Conservation (phyloP, 306 rosid species). For the Vigna nakashimae region DNA sequence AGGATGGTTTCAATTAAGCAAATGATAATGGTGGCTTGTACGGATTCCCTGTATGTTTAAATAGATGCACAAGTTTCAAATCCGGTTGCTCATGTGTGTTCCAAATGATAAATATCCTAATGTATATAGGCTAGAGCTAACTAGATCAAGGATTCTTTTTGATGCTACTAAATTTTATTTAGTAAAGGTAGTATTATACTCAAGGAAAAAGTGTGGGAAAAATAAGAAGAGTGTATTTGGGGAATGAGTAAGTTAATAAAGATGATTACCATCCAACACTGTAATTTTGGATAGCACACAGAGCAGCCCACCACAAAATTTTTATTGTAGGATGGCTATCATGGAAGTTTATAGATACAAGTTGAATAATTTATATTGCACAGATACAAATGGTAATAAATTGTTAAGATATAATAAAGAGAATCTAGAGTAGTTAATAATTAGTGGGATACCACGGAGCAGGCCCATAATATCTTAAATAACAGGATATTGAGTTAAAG, state of each 20-base stretch:
- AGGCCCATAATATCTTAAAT: no score
- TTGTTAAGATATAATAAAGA: no score
- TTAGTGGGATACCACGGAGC: no score
- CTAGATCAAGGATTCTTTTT: conserved; percentile 25
- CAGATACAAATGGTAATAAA: not conserved
- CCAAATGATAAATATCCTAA: no score
- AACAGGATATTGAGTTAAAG: no score
- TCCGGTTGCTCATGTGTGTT: no score
- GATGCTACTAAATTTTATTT: conserved; percentile 15
- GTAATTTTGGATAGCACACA: no score
- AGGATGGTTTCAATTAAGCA: conserved; percentile 20
- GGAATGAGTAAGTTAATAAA: no score
- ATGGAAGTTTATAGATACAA: not conserved
- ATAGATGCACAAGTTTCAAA: not conserved
- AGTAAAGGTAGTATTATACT: not conserved
- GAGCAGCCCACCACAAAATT: not conserved
- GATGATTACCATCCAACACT: no score
- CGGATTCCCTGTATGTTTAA: not conserved
- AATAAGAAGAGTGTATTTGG: no score
- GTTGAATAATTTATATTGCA: not conserved
- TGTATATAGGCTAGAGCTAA: not conserved
- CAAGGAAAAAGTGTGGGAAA: not conserved
- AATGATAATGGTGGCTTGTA: conserved; percentile 13
- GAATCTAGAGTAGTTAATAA: no score
- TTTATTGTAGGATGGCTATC: not conserved